phyloP scores from a whole-genome alignment of 345 rosid species.

The Rhizophora apiculata region DNA sequence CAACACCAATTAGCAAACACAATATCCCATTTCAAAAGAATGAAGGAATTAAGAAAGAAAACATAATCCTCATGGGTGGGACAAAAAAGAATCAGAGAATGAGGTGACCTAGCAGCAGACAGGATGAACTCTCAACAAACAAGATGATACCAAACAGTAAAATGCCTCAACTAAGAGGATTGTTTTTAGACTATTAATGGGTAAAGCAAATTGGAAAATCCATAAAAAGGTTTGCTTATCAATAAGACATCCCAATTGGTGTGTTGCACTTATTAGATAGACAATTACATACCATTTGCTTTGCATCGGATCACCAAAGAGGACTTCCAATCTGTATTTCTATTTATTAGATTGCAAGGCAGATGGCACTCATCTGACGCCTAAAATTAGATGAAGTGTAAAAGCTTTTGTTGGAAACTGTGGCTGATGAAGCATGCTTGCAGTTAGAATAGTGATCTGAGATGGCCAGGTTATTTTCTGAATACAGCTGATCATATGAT shows the following conservation, averaged over 20 bases:
- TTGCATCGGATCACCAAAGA: too few relatives aligned
- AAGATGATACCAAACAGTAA: not conserved
- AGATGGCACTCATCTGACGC: not conserved
- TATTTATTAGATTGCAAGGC: constrained; percentile 1
- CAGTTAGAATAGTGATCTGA: not conserved
- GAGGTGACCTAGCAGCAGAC: not conserved
- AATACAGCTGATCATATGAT: not conserved
- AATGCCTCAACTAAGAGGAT: constrained; percentile 5
- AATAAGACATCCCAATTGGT: too few relatives aligned
- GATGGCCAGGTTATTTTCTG: not conserved
- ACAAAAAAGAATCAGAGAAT: too few relatives aligned
- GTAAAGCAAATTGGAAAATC: too few relatives aligned
- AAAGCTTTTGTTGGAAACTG: too few relatives aligned
- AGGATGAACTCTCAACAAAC: not conserved
- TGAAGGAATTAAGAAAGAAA: not conserved
- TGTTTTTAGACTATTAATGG: not conserved
- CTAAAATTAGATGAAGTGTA: not conserved
- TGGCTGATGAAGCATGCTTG: too few relatives aligned
- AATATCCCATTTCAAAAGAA: not conserved
- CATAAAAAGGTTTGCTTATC: too few relatives aligned
- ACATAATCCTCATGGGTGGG: not conserved
- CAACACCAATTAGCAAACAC: constrained; percentile 3
- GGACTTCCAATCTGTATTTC: not conserved
- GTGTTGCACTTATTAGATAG: not conserved
- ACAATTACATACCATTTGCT: too few relatives aligned